phyloP scores from a whole-genome alignment of 495 filamentous ascomycete genomes.

The Annulohypoxylon moriforme region DNA sequence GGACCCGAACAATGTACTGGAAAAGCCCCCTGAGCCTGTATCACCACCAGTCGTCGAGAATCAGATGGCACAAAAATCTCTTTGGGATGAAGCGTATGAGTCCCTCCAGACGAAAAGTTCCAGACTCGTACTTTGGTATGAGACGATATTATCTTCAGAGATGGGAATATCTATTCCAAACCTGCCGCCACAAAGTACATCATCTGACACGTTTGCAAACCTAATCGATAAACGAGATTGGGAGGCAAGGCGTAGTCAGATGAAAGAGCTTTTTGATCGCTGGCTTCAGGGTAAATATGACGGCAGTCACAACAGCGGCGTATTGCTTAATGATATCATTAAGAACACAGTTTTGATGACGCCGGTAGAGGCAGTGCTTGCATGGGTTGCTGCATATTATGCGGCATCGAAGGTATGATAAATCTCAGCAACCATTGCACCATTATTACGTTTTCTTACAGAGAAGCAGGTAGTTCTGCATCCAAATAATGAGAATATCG shows the following conservation, averaged over 20 bases:
- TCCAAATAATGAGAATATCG: background rate
- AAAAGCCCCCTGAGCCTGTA: background rate
- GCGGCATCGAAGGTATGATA: too few relatives aligned
- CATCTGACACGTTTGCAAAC: background rate
- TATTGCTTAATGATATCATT: background rate
- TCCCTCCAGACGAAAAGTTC: background rate
- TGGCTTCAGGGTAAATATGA: background rate
- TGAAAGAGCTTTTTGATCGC: background rate
- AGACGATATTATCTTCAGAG: background rate
- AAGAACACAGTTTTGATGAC: background rate
- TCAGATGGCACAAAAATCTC: background rate
- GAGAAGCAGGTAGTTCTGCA: background rate
- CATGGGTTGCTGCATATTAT: too few relatives aligned
- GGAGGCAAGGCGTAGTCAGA: background rate
- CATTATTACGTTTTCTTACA: background rate
- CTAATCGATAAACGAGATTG: background rate
- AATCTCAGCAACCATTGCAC: background rate
- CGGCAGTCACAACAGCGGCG: background rate
- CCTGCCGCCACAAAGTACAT: background rate
- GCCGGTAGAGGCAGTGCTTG: too few relatives aligned
- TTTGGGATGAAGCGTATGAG: background rate
- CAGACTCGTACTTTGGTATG: background rate
- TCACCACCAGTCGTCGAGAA: background rate
- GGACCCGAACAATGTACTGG: background rate
- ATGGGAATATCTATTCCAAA: background rate